phyloP scores from a whole-genome alignment of 164 flowering plant genomes.

The Taxillus chinensis region DNA sequence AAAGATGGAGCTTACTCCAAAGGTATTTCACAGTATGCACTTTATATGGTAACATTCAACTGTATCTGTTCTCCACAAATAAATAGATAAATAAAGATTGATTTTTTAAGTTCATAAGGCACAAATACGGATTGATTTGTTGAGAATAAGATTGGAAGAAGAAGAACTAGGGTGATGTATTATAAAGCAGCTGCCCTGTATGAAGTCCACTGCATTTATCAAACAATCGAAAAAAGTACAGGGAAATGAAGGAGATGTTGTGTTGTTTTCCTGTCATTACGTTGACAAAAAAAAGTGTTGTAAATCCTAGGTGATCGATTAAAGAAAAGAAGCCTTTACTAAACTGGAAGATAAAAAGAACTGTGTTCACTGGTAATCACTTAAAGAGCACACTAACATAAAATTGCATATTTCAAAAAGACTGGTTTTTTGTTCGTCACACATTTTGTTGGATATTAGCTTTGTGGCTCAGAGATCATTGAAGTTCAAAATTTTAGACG shows the following conservation, averaged over 20 bases:
- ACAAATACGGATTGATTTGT: not conserved
- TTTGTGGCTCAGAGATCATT: conserved; percentile 52
- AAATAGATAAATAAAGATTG: too few relatives aligned
- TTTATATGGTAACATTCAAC: too few relatives aligned
- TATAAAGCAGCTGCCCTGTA: not conserved
- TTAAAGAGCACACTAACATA: not conserved
- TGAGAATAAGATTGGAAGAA: not conserved
- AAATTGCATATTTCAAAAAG: not conserved
- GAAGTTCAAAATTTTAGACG: conserved; percentile 55
- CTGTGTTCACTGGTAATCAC: too few relatives aligned
- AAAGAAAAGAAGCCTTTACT: too few relatives aligned
- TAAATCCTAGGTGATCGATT: too few relatives aligned
- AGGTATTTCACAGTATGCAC: conserved; percentile 30
- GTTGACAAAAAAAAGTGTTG: too few relatives aligned
- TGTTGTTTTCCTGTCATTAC: too few relatives aligned
- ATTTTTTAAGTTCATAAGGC: not conserved
- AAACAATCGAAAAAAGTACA: not conserved
- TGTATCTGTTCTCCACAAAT: too few relatives aligned
- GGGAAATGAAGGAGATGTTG: too few relatives aligned
- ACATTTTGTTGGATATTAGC: conserved; percentile 22
- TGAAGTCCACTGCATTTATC: not conserved
- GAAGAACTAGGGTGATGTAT: not conserved
- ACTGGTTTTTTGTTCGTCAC: not conserved
- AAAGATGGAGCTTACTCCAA: conserved; percentile 58
- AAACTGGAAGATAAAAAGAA: too few relatives aligned